Evolutionary conservation across 202 grass and related monocot genomes (phyloP), one percentile per base, ranked within the genome.

Genomic region (Setaria italica): DNA sequence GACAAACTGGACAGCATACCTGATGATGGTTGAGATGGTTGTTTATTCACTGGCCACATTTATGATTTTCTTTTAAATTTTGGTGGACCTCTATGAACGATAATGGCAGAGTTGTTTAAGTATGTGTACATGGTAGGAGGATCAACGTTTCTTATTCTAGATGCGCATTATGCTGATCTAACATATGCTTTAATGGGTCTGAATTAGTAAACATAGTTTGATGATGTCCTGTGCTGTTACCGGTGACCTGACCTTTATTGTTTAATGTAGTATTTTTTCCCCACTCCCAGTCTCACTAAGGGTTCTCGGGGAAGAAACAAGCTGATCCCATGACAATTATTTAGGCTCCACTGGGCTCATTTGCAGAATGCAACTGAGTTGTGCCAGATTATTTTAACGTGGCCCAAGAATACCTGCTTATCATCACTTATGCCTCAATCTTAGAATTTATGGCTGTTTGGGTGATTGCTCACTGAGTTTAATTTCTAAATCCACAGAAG

Each of bases 11-110:
- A 17, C 17, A 67, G 8, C 7, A 13, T 11, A 30, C 20, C 12
- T 50, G n/a, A 39, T 25, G 10, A 8, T 4, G 0, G 11, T 9
- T 46, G 25, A 4, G 15, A 50, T 62, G 35, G 20, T 11, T 50
- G 35, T 20, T 21, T 21, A 45, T 60, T 70, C 9, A 16, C 5
- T 8, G 41, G 25, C 5, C 37, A 50, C 39, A 20, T 60, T 75
- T 47, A 2, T 2, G 1, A 65, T 33, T 81, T 56, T 56, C n/a
- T 16, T 46, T 67, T 25, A n/a, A 70, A 50, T 68, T 59, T 76
- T 67, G 3, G 54, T 49, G 70, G 7, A 7, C 10, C 9, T 76
- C 71, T 62, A 77, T 53, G 85, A 82, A 82, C 68, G 53, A 30
- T 53, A 45, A 48, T 46, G 17, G 34, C 16, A 57, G 5, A 10